Evolutionary conservation across 2,329 filamentous ascomycete species (phyloP), one percentile per base, ranked within the genome.

Genomic region (Rhynchosporium agropyri): DNA sequence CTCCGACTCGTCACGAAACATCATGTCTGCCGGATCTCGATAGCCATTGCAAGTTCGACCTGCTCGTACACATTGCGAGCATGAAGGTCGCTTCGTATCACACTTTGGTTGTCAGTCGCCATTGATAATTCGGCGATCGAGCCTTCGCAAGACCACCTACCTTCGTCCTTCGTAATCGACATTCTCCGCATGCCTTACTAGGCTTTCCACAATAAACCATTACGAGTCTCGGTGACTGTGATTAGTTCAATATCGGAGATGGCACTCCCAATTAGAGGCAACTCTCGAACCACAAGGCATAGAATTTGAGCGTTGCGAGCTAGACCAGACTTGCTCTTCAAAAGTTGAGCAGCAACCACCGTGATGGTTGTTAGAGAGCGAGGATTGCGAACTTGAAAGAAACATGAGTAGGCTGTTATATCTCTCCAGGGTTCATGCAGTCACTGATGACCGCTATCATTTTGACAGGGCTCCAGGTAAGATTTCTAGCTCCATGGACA

Each of bases 1-100:
- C 48, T 64, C 54, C 63, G 81, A 84, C 71, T 85, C 81, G 69
- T 85, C 81, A 43, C 82, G 79, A 67, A 85, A 84, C 79, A 84
- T 83, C 66, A 84, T 78, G 67, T 84, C 82, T 56, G 82, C 77
- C 48, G 82, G 75, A 68, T 84, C 83, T 63, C 82, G 76, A 68
- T 85, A 85, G 63, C 83, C 83, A 42, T 81, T 81, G 60, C 83
- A 85, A 71, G 74, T 66, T 57, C 81, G 78, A 58, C 80, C 77
- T 55, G 81, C 79, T 71, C 83, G 83, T 60, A 79, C 76, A 69
- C 83, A 85, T 72, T 85, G 83, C 58, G 81, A 81, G 63, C 83
- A 85, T 61, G 78, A 77, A 7, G 81, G 81, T 57, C 78, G 77
- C 64, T 74, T 77, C 65, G 81, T 80, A 68, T 85, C 83, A 70